phyloP scores from a whole-genome alignment of 768 basidiomycete genomes.

The Leccinum boreale region DNA sequence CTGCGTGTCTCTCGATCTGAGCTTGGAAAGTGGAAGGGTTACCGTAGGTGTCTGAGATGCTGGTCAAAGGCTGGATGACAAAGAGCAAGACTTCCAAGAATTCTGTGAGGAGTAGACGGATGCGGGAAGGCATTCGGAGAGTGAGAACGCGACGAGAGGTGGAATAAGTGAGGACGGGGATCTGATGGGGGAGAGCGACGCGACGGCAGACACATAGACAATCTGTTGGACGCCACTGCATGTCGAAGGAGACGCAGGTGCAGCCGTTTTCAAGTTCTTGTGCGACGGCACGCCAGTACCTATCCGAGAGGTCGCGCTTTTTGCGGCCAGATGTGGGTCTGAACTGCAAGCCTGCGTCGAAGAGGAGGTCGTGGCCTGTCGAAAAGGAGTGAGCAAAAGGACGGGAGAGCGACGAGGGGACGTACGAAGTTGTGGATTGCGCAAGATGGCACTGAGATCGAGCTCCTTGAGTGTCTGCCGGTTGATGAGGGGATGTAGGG shows the following conservation, averaged over 20 bases:
- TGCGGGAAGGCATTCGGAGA: constrained; percentile 67
- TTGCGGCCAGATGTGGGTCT: constrained; percentile 71
- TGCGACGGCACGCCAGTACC: constrained; percentile 81
- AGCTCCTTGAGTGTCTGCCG: constrained; percentile 80
- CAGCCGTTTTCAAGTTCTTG: constrained; percentile 79
- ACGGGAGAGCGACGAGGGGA: constrained; percentile 20
- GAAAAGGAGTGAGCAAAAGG: constrained; percentile 2
- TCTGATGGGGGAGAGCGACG: constrained; percentile 38
- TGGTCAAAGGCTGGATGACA: constrained; percentile 80
- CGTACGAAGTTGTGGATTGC: constrained; percentile 89
- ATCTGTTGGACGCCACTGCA: constrained; percentile 49
- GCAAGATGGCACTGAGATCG: constrained; percentile 80
- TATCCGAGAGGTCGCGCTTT: constrained; percentile 69
- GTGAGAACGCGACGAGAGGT: constrained; percentile 50
- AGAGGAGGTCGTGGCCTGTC: constrained; percentile 84
- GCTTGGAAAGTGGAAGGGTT: constrained; percentile 56
- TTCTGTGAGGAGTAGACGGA: constrained; percentile 65
- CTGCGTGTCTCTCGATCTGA: constrained; percentile 60
- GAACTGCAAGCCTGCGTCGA: constrained; percentile 82
- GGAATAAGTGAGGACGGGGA: constrained; percentile 43
- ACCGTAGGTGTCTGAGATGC: constrained; percentile 55
- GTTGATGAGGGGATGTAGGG: constrained; percentile 74
- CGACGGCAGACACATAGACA: constrained; percentile 56
- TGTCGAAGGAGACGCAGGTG: constrained; percentile 77
- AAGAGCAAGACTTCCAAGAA: constrained; percentile 78